These are phyloP conservation scores for Striga hermonthica DNA, from an alignment of 305 asterid genomes.

Conservation along the genomic window DNA sequence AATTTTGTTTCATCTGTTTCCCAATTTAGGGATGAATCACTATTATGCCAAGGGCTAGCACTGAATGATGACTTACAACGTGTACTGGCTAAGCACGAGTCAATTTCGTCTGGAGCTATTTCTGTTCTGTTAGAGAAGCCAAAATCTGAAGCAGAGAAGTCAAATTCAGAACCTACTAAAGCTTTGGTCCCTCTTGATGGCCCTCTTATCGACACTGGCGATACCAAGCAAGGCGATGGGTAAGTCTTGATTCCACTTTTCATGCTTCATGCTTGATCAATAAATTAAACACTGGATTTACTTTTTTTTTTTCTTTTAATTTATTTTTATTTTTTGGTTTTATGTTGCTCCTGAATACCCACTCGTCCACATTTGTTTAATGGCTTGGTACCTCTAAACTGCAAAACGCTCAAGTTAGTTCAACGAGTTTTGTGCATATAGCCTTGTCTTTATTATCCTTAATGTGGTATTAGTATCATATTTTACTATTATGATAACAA, in stretches of 20 bases:
- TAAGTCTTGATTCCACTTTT: conserved; percentile 32
- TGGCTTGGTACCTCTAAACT: too few species aligned
- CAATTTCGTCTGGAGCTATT: conserved; percentile 51
- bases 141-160: conserved; percentile 42
- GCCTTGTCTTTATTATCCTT: too few species aligned
- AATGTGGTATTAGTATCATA: too few species aligned
- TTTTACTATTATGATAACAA: too few species aligned
- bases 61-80: conserved; percentile 77
- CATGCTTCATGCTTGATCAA: too few species aligned
- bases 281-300: too few species aligned
- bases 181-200: conserved; percentile 54
- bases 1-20: conserved; percentile 1
- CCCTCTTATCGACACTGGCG: conserved; percentile 66
- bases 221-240: conserved; percentile 41
- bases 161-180: conserved; percentile 44
- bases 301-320: too few species aligned
- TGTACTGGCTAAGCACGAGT: conserved; percentile 71
- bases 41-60: conserved; percentile 64
- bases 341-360: too few species aligned
- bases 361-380: too few species aligned
- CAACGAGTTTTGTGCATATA: too few species aligned
- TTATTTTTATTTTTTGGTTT: too few species aligned
- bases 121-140: conserved; percentile 42
- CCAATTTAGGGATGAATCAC: conserved; percentile 62
- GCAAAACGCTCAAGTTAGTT: too few species aligned